Conservation (phyloP, 2,329 filamentous ascomycete species). For the Penicillium sp. region DNA sequence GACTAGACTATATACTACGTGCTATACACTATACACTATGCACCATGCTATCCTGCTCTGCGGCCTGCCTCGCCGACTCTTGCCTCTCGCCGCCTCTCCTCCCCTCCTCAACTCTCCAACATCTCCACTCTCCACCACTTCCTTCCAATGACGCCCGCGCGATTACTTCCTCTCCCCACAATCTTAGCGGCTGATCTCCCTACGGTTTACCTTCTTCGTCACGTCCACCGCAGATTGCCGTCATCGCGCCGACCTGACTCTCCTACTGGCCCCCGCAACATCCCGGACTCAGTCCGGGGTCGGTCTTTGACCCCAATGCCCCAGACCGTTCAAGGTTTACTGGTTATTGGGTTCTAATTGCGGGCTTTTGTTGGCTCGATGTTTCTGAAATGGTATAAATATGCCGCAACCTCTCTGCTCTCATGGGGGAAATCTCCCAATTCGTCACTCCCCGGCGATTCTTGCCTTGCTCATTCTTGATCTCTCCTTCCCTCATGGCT, state of each 20-base stretch:
- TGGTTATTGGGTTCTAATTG: too few species aligned
- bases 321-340: too few species aligned
- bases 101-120: not conserved
- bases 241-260: conserved; percentile 6
- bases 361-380: too few species aligned
- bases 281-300: not conserved
- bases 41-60: not conserved
- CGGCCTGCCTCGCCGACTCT: not conserved
- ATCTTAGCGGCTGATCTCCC: conserved; percentile 16
- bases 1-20: too few species aligned
- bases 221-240: conserved; percentile 12
- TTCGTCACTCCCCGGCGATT: not conserved
- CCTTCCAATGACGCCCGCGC: conserved; percentile 8
- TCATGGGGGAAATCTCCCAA: not conserved
- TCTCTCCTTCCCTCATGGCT: conserved; percentile 21
- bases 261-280: conserved; percentile 6
- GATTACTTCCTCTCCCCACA: conserved; percentile 16
- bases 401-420: not conserved
- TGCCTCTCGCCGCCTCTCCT: not conserved
- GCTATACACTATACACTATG: too few species aligned
- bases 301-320: conserved; percentile 11
- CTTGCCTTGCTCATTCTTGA: not conserved
- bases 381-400: conserved; percentile 10
- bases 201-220: not conserved
- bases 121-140: not conserved